phyloP scores from a whole-genome alignment of 768 basidiomycete species.

The Hirschioporus abietinus region DNA sequence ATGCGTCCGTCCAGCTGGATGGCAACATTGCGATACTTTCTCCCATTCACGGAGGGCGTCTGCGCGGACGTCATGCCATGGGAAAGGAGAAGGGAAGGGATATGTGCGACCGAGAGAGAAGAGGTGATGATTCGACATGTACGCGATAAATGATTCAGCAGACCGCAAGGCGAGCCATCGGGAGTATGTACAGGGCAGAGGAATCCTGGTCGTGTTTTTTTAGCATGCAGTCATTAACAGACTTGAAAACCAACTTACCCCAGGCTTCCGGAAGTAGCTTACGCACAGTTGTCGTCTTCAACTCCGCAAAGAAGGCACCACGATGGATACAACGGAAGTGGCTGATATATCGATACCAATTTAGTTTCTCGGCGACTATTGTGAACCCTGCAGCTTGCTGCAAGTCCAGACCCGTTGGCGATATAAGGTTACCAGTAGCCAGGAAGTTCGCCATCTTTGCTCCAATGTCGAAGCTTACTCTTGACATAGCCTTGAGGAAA shows the following conservation, averaged over 20 bases:
- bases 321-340: conserved; percentile 99
- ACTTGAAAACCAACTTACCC: conserved; percentile 48
- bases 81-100: conserved; percentile 74
- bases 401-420: conserved; percentile 91
- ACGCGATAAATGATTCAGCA: conserved; percentile 93
- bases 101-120: conserved; percentile 66
- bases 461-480: conserved; percentile 90
- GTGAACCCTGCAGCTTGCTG: conserved; percentile 99
- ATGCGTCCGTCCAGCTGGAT: conserved; percentile 95
- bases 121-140: conserved; percentile 87
- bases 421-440: conserved; percentile 93
- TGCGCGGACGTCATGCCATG: conserved; percentile 96
- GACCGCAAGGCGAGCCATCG: conserved; percentile 95
- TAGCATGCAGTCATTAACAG: conserved; percentile 9
- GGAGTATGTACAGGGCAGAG: conserved; percentile 98
- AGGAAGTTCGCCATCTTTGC: conserved; percentile 88
- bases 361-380: conserved; percentile 97
- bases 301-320: conserved; percentile 97
- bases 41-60: conserved; percentile 73
- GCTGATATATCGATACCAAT: conserved; percentile 97
- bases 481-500: conserved; percentile 65
- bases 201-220: conserved; percentile 56
- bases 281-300: conserved; percentile 96
- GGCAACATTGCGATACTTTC: conserved; percentile 56
- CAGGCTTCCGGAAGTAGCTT: conserved; percentile 96